Conservation (phyloP, 805 yeast genomes). For the Hagleromyces aurorensis region DNA sequence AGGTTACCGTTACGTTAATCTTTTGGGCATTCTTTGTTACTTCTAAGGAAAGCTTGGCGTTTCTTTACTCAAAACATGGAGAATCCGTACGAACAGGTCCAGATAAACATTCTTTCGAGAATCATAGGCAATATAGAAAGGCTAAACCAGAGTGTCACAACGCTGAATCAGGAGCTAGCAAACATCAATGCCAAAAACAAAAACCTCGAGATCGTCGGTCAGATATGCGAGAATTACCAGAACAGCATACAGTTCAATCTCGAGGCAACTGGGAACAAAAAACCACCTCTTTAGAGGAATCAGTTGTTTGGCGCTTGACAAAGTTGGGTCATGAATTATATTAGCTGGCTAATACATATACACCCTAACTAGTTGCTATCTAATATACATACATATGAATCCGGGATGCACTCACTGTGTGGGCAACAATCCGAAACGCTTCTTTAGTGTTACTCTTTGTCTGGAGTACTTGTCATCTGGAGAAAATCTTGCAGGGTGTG, state of each 20-base stretch:
- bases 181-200: constrained; percentile 58
- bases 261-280: constrained; percentile 53
- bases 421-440: constrained; percentile 83
- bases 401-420: constrained; percentile 66
- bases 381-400: constrained; percentile 1
- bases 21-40: too few species aligned
- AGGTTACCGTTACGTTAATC: too few species aligned
- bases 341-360: too few species aligned
- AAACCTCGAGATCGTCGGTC: constrained; percentile 62
- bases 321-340: not conserved
- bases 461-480: constrained; percentile 99
- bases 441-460: constrained; percentile 97
- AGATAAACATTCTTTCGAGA: constrained; percentile 64
- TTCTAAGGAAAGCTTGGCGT: too few species aligned
- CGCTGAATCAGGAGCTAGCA: constrained; percentile 52
- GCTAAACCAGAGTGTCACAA: constrained; percentile 60
- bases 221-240: constrained; percentile 72
- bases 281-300: constrained; percentile 20
- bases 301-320: not conserved
- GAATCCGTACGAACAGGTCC: constrained; percentile 80
- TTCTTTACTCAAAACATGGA: constrained; percentile 59
- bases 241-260: constrained; percentile 64
- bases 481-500: constrained; percentile 99
- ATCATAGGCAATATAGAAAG: constrained; percentile 72
- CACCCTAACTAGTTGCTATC: too few species aligned